phyloP scores from a whole-genome alignment of 164 flowering plant genomes.

The Piper betle region DNA sequence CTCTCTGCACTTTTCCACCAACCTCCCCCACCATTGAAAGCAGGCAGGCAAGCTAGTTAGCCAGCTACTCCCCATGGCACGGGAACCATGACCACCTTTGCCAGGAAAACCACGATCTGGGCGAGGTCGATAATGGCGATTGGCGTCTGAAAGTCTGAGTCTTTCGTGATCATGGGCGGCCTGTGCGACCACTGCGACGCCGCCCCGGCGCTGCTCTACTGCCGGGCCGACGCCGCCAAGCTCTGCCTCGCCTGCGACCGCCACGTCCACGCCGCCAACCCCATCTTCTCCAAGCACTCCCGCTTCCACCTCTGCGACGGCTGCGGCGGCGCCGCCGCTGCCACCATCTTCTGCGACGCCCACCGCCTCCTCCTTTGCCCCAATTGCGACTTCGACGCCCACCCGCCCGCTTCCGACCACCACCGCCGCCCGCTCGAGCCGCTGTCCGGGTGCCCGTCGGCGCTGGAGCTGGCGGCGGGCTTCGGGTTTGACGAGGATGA shows the following conservation, averaged over 20 bases:
- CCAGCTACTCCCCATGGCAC: too few species aligned
- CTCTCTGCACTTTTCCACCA: too few species aligned
- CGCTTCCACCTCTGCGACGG: slow-evolving; percentile 58
- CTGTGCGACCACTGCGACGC: slow-evolving; percentile 67
- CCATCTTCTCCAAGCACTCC: slow-evolving; percentile 57
- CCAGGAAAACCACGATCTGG: too few species aligned
- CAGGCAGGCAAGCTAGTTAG: too few species aligned
- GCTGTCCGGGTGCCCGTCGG: slow-evolving; percentile 57
- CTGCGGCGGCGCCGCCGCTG: slow-evolving; percentile 37
- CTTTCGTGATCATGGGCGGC: slow-evolving; percentile 1
- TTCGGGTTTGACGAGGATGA: slow-evolving; percentile 46
- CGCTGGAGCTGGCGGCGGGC: slow-evolving; percentile 26
- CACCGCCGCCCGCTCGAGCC: slow-evolving; percentile 58
- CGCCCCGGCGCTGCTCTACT: slow-evolving; percentile 47
- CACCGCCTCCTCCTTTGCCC: slow-evolving; percentile 49
- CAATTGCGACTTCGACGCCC: slow-evolving; percentile 75
- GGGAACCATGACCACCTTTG: too few species aligned
- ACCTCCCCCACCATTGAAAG: too few species aligned
- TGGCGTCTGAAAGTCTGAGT: neutral
- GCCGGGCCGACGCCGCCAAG: slow-evolving; percentile 76
- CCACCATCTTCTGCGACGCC: slow-evolving; percentile 50
- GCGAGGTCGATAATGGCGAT: neutral
- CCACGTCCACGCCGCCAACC: slow-evolving; percentile 61
- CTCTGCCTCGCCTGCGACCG: slow-evolving; percentile 69
- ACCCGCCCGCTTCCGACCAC: slow-evolving; percentile 11